These are phyloP conservation scores for Diaporthe citri DNA, from an alignment of 2,329 filamentous ascomycete genomes.

Conservation along the genomic window DNA sequence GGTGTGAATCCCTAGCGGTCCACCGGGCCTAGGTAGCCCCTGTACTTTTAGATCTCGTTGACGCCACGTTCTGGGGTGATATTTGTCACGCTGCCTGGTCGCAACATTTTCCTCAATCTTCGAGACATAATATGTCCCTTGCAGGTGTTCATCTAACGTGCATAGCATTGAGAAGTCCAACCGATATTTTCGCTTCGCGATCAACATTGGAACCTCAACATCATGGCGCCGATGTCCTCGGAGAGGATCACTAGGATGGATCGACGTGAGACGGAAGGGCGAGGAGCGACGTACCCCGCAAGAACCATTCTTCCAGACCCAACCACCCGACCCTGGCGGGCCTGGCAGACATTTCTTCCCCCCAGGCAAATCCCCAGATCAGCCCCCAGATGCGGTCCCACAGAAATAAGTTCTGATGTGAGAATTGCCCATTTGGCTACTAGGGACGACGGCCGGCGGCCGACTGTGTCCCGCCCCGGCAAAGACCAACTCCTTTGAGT, in stretches of 20 bases:
- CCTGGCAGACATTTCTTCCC: neutral
- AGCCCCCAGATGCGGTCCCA: neutral
- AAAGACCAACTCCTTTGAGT: neutral
- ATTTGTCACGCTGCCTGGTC: slow-evolving; percentile 7
- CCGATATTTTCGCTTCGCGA: neutral
- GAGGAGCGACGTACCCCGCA: neutral
- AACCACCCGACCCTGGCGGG: too few species aligned
- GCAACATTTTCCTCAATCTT: neutral
- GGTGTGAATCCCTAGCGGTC: neutral
- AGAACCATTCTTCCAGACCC: neutral
- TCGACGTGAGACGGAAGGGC: neutral
- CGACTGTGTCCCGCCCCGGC: neutral
- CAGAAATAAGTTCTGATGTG: neutral
- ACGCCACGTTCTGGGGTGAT: slow-evolving; percentile 9
- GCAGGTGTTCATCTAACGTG: neutral
- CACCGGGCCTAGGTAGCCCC: neutral
- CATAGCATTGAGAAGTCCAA: too few species aligned
- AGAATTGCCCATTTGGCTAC: neutral
- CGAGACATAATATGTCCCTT: neutral
- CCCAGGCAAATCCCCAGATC: neutral
- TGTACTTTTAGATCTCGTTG: neutral
- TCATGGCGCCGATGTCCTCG: neutral
- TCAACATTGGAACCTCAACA: neutral
- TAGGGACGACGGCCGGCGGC: neutral
- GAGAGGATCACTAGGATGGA: neutral